These are phyloP conservation scores for Panicum virgatum DNA, from an alignment of 202 grass and related monocot genomes.

Conservation along the genomic window DNA sequence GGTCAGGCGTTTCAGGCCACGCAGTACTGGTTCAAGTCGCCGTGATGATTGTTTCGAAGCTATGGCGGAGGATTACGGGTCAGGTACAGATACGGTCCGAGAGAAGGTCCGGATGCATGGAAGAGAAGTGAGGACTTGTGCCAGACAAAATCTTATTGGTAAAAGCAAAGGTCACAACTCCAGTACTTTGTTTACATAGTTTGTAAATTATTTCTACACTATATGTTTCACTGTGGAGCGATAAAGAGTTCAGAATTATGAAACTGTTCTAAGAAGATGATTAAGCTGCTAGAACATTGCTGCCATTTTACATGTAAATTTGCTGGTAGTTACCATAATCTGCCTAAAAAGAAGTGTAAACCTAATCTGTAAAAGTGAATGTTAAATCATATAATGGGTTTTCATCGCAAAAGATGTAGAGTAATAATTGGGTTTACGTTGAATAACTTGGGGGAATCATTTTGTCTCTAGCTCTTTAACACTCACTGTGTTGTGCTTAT, in stretches of 20 bases:
- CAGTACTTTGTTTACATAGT: background rate
- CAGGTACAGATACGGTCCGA: slow-evolving; percentile 33
- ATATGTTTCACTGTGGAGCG: background rate
- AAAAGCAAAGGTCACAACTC: slow-evolving; percentile 42
- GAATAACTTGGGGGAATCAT: background rate
- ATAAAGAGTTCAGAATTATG: background rate
- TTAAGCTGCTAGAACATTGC: background rate
- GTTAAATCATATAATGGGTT: background rate
- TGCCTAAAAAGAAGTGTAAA: background rate
- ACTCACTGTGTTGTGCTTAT: background rate
- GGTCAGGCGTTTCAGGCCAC: slow-evolving; percentile 43
- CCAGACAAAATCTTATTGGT: slow-evolving; percentile 6
- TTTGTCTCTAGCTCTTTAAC: background rate
- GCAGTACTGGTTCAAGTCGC: background rate
- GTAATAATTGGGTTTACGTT: background rate
- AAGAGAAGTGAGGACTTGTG: background rate
- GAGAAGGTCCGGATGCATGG: slow-evolving; percentile 7
- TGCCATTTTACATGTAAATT: background rate
- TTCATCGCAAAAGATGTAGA: background rate
- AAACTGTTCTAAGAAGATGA: background rate
- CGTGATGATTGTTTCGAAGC: background rate
- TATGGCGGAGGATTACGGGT: slow-evolving; percentile 46
- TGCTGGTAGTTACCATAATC: background rate
- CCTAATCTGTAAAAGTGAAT: background rate
- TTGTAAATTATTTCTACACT: background rate